Evolutionary conservation across 2,329 filamentous ascomycete species (phyloP).

Genomic region (Daldinia sp.): DNA sequence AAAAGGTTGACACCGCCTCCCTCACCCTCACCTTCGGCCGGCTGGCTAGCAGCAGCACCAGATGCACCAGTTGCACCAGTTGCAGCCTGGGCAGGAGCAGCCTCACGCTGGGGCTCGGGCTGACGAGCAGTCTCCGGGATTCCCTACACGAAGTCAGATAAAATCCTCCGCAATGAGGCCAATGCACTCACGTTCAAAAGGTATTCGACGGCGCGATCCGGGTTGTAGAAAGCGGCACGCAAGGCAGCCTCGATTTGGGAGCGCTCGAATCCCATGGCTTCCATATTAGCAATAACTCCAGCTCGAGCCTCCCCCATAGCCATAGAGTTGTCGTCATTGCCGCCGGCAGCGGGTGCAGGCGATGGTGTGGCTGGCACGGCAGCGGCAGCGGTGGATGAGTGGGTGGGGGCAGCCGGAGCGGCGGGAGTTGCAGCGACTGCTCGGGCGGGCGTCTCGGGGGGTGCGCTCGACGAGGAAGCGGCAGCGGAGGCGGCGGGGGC

Average conservation of each 20-base stretch:
- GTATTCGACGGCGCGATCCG: slow-evolving; percentile 96
- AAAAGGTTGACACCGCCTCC: slow-evolving; percentile 81
- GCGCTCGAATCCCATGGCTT: slow-evolving; percentile 94
- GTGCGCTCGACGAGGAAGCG: slow-evolving; percentile 67
- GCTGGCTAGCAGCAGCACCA: slow-evolving; percentile 51
- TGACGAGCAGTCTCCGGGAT: slow-evolving; percentile 86
- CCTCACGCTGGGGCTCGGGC: slow-evolving; percentile 65
- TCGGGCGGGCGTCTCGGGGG: slow-evolving; percentile 69
- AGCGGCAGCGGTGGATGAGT: slow-evolving; percentile 51
- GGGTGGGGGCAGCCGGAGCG: slow-evolving; percentile 59
- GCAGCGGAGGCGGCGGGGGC: slow-evolving; percentile 59
- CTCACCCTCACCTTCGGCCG: slow-evolving; percentile 52
- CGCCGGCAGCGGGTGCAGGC: slow-evolving; percentile 59
- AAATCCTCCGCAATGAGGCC: background rate
- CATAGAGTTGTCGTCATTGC: slow-evolving; percentile 78
- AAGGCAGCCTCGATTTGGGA: slow-evolving; percentile 91
- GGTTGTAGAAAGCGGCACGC: slow-evolving; percentile 96
- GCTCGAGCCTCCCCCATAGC: slow-evolving; percentile 85
- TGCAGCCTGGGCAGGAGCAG: slow-evolving; percentile 47
- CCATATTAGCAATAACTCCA: slow-evolving; percentile 88
- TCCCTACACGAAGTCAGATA: slow-evolving; percentile 62
- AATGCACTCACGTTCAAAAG: slow-evolving; percentile 75
- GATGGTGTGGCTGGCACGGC: slow-evolving; percentile 62
- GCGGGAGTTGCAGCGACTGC: slow-evolving; percentile 60
- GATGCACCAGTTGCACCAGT: slow-evolving; percentile 54